A percentile compares a stretch with the other conserved stretches of the same genome.
These are phyloP conservation scores for Lachnellula occidentalis DNA, from an alignment of 2,329 filamentous ascomycete genomes.

Conservation along the genomic window DNA sequence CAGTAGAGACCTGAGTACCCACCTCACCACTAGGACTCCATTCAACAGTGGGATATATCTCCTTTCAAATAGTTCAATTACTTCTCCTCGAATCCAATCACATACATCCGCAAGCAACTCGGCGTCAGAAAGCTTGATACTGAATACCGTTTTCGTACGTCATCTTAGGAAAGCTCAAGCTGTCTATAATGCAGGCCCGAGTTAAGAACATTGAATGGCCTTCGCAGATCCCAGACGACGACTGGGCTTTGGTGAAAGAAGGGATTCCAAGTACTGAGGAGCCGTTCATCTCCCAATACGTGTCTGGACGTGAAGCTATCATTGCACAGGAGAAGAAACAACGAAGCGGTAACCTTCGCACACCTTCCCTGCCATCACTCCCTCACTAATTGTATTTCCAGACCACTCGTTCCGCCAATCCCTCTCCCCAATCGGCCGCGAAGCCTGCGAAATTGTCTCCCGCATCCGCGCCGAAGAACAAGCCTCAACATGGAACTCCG, in stretches of 20 bases:
- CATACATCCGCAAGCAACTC: neutral
- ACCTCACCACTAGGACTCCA: neutral
- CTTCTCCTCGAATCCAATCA: too few relatives aligned
- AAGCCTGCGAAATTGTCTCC: conserved; percentile 74
- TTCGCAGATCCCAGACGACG: conserved; percentile 39
- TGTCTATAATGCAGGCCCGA: conserved; percentile 19
- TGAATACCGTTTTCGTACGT: neutral
- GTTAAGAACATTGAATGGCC: conserved; percentile 27
- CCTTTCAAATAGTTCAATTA: neutral
- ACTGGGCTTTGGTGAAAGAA: conserved; percentile 52
- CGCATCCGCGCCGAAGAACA: conserved; percentile 75
- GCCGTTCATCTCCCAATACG: conserved; percentile 76
- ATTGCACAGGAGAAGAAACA: conserved; percentile 76
- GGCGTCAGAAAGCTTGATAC: neutral
- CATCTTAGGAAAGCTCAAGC: neutral
- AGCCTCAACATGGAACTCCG: conserved; percentile 67
- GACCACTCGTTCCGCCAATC: conserved; percentile 66
- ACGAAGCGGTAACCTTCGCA: conserved; percentile 60
- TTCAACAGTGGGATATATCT: neutral
- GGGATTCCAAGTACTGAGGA: conserved; percentile 58
- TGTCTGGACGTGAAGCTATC: conserved; percentile 68
- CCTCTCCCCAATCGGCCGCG: conserved; percentile 71
- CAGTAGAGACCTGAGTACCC: neutral
- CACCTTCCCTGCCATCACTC: conserved; percentile 17
- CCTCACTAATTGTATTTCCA: conserved; percentile 32